phyloP scores from a whole-genome alignment of 2,329 filamentous ascomycete genomes.

The Triangularia verruculosa region DNA sequence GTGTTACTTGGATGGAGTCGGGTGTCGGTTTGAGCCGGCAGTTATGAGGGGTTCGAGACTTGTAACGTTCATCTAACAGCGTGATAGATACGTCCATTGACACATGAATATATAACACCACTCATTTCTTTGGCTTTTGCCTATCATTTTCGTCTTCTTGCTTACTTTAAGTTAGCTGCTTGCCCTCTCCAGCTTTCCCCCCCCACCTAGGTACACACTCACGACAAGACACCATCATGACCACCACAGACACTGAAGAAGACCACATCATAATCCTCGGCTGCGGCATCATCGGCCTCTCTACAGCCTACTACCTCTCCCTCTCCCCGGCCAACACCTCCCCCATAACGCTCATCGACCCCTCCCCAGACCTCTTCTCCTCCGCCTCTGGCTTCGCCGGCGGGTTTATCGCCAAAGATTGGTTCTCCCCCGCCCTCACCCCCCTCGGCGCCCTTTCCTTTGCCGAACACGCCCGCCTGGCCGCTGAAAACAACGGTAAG shows the following conservation, averaged over 20 bases:
- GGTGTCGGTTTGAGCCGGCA: background rate
- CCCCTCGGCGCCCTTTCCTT: conserved; percentile 66
- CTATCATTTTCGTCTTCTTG: no score
- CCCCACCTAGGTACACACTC: no score
- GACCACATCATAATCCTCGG: conserved; percentile 62
- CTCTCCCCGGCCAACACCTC: conserved; percentile 37
- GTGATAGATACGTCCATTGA: background rate
- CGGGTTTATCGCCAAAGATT: conserved; percentile 71
- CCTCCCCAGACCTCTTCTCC: conserved; percentile 57
- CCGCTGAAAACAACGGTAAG: conserved; percentile 55
- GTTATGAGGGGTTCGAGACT: background rate
- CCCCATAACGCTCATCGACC: conserved; percentile 46
- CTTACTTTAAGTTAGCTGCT: no score
- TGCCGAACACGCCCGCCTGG: conserved; percentile 63
- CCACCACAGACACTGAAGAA: conserved; percentile 37
- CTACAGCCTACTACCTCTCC: conserved; percentile 71
- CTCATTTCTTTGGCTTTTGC: background rate
- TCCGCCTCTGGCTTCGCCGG: conserved; percentile 72
- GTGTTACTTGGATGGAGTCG: background rate
- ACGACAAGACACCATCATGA: background rate
- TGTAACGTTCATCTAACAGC: background rate
- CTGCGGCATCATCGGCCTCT: conserved; percentile 66
- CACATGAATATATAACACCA: background rate
- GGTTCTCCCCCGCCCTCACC: conserved; percentile 59
- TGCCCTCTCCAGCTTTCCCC: no score